Conservation (phyloP, 495 filamentous ascomycete species). For the Penicilliopsis zonata region DNA sequence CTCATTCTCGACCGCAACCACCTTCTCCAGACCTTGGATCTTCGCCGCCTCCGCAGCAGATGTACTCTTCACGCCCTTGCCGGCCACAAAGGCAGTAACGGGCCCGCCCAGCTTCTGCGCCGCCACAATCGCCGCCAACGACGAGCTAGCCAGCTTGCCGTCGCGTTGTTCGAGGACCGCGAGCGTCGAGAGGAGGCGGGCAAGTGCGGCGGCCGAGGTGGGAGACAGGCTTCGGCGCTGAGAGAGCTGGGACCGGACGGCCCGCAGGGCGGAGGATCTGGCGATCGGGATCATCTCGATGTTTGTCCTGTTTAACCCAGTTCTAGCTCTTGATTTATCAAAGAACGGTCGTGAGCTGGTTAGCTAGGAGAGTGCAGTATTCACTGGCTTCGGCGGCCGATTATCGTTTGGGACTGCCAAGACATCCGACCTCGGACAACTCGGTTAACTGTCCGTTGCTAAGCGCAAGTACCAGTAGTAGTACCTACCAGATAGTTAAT, state of each 20-base stretch:
- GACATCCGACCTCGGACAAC: conserved; percentile 26
- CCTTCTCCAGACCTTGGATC: conserved; percentile 79
- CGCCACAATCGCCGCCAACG: conserved; percentile 76
- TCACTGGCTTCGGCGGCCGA: conserved; percentile 4
- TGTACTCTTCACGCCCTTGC: conserved; percentile 55
- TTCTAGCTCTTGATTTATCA: too few species aligned
- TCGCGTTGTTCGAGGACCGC: conserved; percentile 89
- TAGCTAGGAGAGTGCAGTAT: conserved; percentile 11
- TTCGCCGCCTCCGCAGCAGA: conserved; percentile 84
- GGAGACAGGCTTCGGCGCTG: conserved; percentile 17
- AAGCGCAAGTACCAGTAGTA: too few species aligned
- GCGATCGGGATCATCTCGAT: conserved; percentile 30
- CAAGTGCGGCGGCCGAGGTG: conserved; percentile 35
- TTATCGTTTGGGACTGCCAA: conserved; percentile 13
- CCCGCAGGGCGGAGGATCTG: conserved; percentile 34
- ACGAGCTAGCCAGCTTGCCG: conserved; percentile 72
- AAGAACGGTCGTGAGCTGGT: too few species aligned
- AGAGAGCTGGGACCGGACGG: conserved; percentile 31
- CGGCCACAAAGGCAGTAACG: conserved; percentile 79
- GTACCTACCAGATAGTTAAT: too few species aligned
- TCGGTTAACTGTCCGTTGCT: conserved; percentile 23
- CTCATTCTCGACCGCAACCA: conserved; percentile 75
- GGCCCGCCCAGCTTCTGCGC: conserved; percentile 77
- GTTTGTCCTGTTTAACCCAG: too few species aligned
- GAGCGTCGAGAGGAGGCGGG: conserved; percentile 73